Base-by-base conservation (phyloP, 1,139 yeast genomes). In the Kurtzmaniella quercitrusa region DNA sequence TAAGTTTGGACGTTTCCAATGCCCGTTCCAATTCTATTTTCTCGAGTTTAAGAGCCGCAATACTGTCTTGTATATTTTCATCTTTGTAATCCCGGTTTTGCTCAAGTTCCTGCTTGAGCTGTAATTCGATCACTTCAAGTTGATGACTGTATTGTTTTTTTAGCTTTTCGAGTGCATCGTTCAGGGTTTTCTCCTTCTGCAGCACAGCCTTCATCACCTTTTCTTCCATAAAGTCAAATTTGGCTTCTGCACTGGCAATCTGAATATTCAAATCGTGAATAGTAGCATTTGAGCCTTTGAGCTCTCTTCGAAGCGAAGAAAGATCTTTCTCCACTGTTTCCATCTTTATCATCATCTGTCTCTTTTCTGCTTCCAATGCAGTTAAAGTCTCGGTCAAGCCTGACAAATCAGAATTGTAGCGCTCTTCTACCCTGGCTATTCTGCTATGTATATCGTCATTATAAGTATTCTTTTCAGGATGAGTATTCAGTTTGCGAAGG, bases 101-200 rank as follows among this genome's bases (percentile, higher is more conserved):
- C 20, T 56, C 52, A 8, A 69, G 47, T 45, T 70, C 71, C 38
- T 61, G 53, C 30, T 57, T 52, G 43, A 71, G 50, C 41, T 66
- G 63, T 45, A 59, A 64, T 39, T 60, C 61, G 30, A 65, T 47
- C 35, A 67, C 69, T 21, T 63, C 62, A 46, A 54, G 62, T 39
- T 67, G 63, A 20, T 54, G 52, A 12, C 54, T 50, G 15, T 65
- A 52, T 33, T 60, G 54, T 18, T 56, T 56, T n/a, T 52, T 39
- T 33, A 53, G 47, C 37, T 61, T 63, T 32, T 55, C 47, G 8
- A 66, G 47, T 36, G 58, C 55, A 9, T 57, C 48, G 30, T 63
- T 54, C 15, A 61, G 50, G 30, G 58, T 45, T 33, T 56, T 57
- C 43, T 66, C 72, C 42, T 55, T 55, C 42, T 56, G 57, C 30